phyloP scores from a whole-genome alignment of 352 stramenopile species.

The Globisporangium carolinianum region DNA sequence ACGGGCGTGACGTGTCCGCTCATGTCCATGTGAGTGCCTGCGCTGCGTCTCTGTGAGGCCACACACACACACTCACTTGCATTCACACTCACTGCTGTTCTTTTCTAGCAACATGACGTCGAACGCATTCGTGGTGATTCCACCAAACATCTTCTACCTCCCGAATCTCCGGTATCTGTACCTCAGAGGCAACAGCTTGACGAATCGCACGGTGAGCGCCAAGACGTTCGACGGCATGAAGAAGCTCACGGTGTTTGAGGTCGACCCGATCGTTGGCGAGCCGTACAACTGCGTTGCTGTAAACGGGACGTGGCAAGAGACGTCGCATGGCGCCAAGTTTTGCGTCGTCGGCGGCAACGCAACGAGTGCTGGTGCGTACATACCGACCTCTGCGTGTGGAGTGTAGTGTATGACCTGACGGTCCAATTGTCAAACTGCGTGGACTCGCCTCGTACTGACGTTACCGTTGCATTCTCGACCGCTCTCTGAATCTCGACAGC shows the following conservation, averaged over 20 bases:
- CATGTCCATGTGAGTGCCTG: slow-evolving; percentile 24
- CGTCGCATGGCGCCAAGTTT: slow-evolving; percentile 26
- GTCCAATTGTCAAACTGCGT: too few species aligned
- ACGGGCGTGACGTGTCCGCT: slow-evolving; percentile 37
- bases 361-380: slow-evolving; percentile 1
- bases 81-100: neutral
- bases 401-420: too few species aligned
- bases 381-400: neutral
- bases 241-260: slow-evolving; percentile 35
- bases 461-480: neutral
- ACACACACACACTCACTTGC: too few species aligned
- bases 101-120: slow-evolving; percentile 31
- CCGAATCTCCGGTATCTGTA: slow-evolving; percentile 39
- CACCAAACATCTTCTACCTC: slow-evolving; percentile 28
- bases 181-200: slow-evolving; percentile 33
- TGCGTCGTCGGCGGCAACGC: slow-evolving; percentile 26
- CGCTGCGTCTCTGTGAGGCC: neutral
- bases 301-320: slow-evolving; percentile 31
- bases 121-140: slow-evolving; percentile 30
- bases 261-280: slow-evolving; percentile 19
- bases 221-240: slow-evolving; percentile 32
- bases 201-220: slow-evolving; percentile 37
- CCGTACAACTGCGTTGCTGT: slow-evolving; percentile 22
- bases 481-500: too few species aligned
- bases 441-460: too few species aligned